phyloP scores from a whole-genome alignment of 2,329 filamentous ascomycete genomes.

The Paraphaeosphaeria sporulosa region DNA sequence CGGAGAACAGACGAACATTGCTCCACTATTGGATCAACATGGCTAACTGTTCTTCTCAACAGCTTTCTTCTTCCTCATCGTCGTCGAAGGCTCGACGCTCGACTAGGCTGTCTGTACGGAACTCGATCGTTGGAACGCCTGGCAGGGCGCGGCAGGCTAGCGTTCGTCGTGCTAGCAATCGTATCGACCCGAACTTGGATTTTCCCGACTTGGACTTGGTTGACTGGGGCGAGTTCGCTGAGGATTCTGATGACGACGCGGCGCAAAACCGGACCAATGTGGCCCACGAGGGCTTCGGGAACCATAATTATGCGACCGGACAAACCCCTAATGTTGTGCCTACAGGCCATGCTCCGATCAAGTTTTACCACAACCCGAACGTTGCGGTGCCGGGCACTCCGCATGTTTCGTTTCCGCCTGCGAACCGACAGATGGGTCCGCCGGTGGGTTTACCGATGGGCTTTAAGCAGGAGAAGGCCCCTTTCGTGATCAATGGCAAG shows the following conservation, averaged over 20 bases:
- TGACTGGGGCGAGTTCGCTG: neutral
- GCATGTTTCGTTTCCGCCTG: neutral
- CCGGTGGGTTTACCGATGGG: neutral
- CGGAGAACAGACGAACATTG: neutral
- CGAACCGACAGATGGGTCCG: neutral
- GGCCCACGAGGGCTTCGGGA: neutral
- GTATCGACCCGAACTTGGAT: neutral
- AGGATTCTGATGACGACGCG: neutral
- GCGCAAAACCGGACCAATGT: neutral
- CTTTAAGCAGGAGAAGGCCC: neutral
- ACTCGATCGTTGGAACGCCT: neutral
- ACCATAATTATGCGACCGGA: neutral
- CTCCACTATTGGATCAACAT: slow-evolving; percentile 6
- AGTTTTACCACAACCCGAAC: slow-evolving; percentile 8
- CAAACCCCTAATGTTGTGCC: neutral
- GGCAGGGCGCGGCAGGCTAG: neutral
- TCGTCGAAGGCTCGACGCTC: slow-evolving; percentile 22
- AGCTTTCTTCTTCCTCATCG: slow-evolving; percentile 11
- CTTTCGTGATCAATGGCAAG: neutral
- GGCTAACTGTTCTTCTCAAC: slow-evolving; percentile 14
- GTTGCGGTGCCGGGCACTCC: slow-evolving; percentile 17
- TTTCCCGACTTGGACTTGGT: neutral
- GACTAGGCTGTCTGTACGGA: slow-evolving; percentile 11
- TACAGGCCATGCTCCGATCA: slow-evolving; percentile 4
- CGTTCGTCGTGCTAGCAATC: slow-evolving; percentile 9